phyloP scores from a whole-genome alignment of 2,329 filamentous ascomycete genomes.

The Lojkania enalia region DNA sequence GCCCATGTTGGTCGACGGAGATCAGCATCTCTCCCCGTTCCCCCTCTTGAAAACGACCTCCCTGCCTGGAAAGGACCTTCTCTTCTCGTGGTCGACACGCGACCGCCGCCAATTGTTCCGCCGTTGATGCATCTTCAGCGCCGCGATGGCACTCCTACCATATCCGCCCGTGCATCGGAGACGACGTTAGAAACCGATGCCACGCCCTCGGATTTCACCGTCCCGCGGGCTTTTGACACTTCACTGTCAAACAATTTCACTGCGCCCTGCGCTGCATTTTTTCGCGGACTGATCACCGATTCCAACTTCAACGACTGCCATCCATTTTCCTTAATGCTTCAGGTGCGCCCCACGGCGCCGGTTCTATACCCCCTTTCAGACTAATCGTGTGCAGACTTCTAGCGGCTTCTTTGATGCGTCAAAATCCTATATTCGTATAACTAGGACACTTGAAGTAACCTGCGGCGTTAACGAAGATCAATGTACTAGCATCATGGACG shows the following conservation, averaged over 20 bases:
- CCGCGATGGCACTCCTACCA: conserved; percentile 25
- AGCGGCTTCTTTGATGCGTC: conserved; percentile 79
- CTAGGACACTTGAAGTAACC: conserved; percentile 75
- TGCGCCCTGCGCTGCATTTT: conserved; percentile 65
- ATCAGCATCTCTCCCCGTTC: conserved; percentile 23
- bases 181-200: conserved; percentile 30
- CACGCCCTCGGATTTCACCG: conserved; percentile 24
- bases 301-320: conserved; percentile 73
- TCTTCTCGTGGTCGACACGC: conserved; percentile 33
- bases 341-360: conserved; percentile 55
- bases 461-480: conserved; percentile 68
- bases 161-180: conserved; percentile 28
- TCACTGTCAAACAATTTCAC: conserved; percentile 58
- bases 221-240: conserved; percentile 53
- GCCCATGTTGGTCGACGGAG: conserved; percentile 37
- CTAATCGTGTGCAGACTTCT: conserved; percentile 65
- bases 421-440: conserved; percentile 71
- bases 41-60: conserved; percentile 25
- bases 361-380: neutral
- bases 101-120: conserved; percentile 31
- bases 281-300: conserved; percentile 67
- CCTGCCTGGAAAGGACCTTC: conserved; percentile 34
- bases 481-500: conserved; percentile 68
- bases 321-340: conserved; percentile 80
- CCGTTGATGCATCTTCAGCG: conserved; percentile 40